Evolutionary conservation across 352 stramenopile genomes (phyloP).

Genomic region (Globisporangium okanoganense): DNA sequence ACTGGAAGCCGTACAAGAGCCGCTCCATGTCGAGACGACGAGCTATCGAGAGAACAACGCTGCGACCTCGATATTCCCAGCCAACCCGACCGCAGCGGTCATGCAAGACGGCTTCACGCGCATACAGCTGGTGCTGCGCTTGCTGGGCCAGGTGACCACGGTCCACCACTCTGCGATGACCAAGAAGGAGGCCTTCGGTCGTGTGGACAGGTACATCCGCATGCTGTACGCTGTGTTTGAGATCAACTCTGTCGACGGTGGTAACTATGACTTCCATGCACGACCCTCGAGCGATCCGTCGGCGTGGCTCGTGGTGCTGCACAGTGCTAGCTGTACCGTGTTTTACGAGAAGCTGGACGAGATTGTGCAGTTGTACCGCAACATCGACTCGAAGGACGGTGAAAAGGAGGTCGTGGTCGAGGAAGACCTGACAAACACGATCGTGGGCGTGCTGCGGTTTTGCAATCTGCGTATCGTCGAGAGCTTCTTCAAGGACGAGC

Average conservation of each 20-base stretch:
- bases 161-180: conserved; percentile 46
- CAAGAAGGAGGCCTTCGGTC: conserved; percentile 43
- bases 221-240: conserved; percentile 61
- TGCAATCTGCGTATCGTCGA: conserved; percentile 80
- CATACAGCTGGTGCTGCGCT: conserved; percentile 57
- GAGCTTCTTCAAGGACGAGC: conserved; percentile 56
- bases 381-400: conserved; percentile 14
- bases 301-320: conserved; percentile 64
- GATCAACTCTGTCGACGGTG: conserved; percentile 13
- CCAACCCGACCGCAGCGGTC: conserved; percentile 37
- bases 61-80: conserved; percentile 28
- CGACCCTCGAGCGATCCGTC: conserved; percentile 35
- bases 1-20: conserved; percentile 55
- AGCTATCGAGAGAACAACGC: conserved; percentile 1
- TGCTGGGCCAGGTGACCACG: conserved; percentile 65
- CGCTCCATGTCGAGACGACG: conserved; percentile 23
- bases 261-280: neutral
- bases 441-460: conserved; percentile 63
- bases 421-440: conserved; percentile 54
- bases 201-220: conserved; percentile 48
- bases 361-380: conserved; percentile 64
- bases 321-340: conserved; percentile 65
- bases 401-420: conserved; percentile 31
- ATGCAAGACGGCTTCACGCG: conserved; percentile 80
- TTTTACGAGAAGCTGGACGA: conserved; percentile 84